Percentiles rank a stretch among this genome's conserved stretches.
These are phyloP conservation scores for Leptodermis oblonga DNA, from an alignment of 257 asterid genomes.

Conservation along the genomic window DNA sequence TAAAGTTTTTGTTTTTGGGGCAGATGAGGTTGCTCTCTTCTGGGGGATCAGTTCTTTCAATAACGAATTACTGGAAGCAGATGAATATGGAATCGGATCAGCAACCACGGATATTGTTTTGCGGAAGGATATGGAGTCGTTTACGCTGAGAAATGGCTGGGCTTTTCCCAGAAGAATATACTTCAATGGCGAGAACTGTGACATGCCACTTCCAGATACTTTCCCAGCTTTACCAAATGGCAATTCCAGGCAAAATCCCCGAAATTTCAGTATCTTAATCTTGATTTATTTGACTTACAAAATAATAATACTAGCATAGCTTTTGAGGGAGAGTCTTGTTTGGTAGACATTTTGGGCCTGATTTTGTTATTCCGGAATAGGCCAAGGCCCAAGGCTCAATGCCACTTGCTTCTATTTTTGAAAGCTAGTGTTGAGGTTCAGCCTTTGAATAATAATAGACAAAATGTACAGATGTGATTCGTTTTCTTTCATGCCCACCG, in stretches of 20 bases:
- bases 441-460: too few relatives aligned
- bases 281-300: conserved; percentile 24
- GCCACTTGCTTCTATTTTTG: too few relatives aligned
- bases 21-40: conserved; percentile 64
- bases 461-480: too few relatives aligned
- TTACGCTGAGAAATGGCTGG: conserved; percentile 67
- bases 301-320: too few relatives aligned
- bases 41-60: conserved; percentile 59
- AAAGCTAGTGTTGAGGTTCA: too few relatives aligned
- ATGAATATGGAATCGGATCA: conserved; percentile 40
- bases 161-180: conserved; percentile 63
- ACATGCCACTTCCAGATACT: conserved; percentile 62
- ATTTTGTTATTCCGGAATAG: too few relatives aligned
- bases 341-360: too few relatives aligned
- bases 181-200: conserved; percentile 66
- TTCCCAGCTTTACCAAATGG: conserved; percentile 63
- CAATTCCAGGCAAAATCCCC: conserved; percentile 15
- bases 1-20: conserved; percentile 10
- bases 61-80: conserved; percentile 36
- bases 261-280: conserved; percentile 9
- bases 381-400: too few relatives aligned
- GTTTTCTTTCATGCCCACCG: too few relatives aligned
- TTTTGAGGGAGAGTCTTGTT: too few relatives aligned
- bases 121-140: conserved; percentile 42
- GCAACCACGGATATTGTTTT: conserved; percentile 59